These are phyloP conservation scores for Protomyces inouyei DNA, from an alignment of 1,139 yeast species.

Conservation along the genomic window DNA sequence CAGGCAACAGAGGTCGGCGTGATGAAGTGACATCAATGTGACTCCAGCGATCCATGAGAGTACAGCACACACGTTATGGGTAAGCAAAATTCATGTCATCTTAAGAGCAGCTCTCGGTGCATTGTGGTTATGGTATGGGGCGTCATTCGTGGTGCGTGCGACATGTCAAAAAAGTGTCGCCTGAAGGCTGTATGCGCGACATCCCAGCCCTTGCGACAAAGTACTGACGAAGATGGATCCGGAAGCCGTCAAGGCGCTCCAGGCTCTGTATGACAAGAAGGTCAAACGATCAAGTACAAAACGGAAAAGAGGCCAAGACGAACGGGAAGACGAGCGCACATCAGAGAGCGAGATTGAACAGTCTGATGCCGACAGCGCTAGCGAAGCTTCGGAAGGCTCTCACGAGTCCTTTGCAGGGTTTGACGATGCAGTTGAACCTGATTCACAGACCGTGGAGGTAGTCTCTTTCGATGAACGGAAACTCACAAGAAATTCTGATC, in stretches of 20 bases:
- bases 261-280: conserved; percentile 10
- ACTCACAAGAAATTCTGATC: background rate
- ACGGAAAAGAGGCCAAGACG: background rate
- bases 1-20: conserved; percentile 46
- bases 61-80: background rate
- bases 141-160: too few species aligned
- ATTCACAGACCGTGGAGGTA: conserved; percentile 8
- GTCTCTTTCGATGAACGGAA: conserved; percentile 13
- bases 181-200: too few species aligned
- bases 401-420: conserved; percentile 7
- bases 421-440: background rate
- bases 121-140: too few species aligned
- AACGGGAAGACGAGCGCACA: background rate
- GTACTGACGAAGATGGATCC: conserved; percentile 7
- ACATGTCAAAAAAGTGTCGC: too few species aligned
- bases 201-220: too few species aligned
- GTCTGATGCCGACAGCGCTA: background rate
- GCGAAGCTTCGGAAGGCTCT: background rate
- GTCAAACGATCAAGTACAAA: background rate
- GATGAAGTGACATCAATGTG: conserved; percentile 47
- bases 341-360: background rate
- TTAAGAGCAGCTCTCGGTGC: too few species aligned
- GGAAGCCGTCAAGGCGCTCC: conserved; percentile 12
- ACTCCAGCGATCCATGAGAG: conserved; percentile 40
- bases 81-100: background rate